These are phyloP conservation scores for Chlorokybus atmophyticus DNA, from an alignment of 139 green algal genomes.

Conservation along the genomic window DNA sequence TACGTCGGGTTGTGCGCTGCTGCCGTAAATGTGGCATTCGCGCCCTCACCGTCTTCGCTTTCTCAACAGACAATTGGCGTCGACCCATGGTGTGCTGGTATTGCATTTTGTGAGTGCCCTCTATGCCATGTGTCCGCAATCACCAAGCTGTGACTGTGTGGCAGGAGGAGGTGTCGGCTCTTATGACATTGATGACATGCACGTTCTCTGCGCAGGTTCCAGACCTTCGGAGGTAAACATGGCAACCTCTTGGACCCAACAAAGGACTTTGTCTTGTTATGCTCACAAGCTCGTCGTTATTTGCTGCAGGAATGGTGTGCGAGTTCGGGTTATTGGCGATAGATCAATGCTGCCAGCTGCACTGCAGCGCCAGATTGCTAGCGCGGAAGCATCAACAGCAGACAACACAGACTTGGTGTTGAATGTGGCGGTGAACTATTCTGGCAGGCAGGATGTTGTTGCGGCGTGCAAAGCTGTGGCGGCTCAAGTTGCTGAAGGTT, in stretches of 20 bases:
- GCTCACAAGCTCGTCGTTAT: too few relatives aligned
- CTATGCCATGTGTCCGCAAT: too few relatives aligned
- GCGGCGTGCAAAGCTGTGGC: slow-evolving; percentile 39
- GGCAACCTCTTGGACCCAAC: too few relatives aligned
- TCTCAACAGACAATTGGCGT: slow-evolving; percentile 61
- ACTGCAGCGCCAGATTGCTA: slow-evolving; percentile 36
- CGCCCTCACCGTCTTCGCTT: slow-evolving; percentile 55
- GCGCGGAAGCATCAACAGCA: slow-evolving; percentile 31
- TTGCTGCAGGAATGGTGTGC: slow-evolving; percentile 31
- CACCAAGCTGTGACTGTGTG: too few relatives aligned
- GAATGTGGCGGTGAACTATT: slow-evolving; percentile 45
- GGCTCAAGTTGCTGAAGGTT: slow-evolving; percentile 31
- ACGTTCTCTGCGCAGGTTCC: too few relatives aligned
- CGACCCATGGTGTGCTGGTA: slow-evolving; percentile 27
- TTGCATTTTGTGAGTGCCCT: too few relatives aligned
- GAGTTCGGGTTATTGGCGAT: slow-evolving; percentile 49
- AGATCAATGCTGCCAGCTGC: slow-evolving; percentile 24
- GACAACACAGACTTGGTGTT: slow-evolving; percentile 35
- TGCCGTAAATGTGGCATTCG: slow-evolving; percentile 34
- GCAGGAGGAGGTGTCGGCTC: too few relatives aligned
- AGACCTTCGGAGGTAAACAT: too few relatives aligned
- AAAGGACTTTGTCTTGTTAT: too few relatives aligned
- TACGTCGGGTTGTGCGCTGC: slow-evolving; percentile 33
- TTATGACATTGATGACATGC: too few relatives aligned
- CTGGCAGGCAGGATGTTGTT: slow-evolving; percentile 52